Conservation (phyloP, 2,329 filamentous ascomycete species). For the Arthrobotrys sinensis region DNA sequence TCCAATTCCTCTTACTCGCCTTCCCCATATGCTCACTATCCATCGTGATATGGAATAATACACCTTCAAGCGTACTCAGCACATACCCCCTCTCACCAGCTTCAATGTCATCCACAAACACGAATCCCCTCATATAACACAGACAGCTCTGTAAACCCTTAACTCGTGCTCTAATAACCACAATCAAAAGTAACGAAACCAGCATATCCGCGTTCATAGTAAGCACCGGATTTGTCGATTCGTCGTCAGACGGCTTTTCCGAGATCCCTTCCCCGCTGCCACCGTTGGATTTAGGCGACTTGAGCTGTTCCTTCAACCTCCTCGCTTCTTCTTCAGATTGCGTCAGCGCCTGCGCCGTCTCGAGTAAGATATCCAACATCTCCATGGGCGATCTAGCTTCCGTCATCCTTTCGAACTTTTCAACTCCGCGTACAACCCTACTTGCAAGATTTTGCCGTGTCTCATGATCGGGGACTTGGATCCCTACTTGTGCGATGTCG, state of each 20-base stretch:
- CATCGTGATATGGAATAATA: conserved; percentile 86
- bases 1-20: conserved; percentile 87
- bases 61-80: conserved; percentile 94
- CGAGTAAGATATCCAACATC: conserved; percentile 85
- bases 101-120: conserved; percentile 97
- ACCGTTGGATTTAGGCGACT: conserved; percentile 26
- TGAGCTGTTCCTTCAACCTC: conserved; percentile 69
- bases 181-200: conserved; percentile 89
- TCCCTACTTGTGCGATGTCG: conserved; percentile 94
- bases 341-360: conserved; percentile 87
- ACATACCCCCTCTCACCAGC: conserved; percentile 97
- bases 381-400: conserved; percentile 85
- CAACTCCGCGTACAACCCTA: conserved; percentile 82
- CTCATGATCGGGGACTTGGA: conserved; percentile 80
- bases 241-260: conserved; percentile 70
- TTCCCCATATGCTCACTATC: conserved; percentile 86
- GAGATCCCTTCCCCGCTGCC: conserved; percentile 66
- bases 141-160: conserved; percentile 89
- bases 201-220: conserved; percentile 88
- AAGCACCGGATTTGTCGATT: conserved; percentile 72
- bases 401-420: conserved; percentile 89
- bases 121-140: conserved; percentile 96
- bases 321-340: conserved; percentile 70
- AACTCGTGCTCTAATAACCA: conserved; percentile 91
- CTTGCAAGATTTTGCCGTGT: conserved; percentile 86